A percentile compares a stretch with the other conserved stretches of the same genome.
Conservation (phyloP, 495 filamentous ascomycete genomes). For the Penicillium coffeae region DNA sequence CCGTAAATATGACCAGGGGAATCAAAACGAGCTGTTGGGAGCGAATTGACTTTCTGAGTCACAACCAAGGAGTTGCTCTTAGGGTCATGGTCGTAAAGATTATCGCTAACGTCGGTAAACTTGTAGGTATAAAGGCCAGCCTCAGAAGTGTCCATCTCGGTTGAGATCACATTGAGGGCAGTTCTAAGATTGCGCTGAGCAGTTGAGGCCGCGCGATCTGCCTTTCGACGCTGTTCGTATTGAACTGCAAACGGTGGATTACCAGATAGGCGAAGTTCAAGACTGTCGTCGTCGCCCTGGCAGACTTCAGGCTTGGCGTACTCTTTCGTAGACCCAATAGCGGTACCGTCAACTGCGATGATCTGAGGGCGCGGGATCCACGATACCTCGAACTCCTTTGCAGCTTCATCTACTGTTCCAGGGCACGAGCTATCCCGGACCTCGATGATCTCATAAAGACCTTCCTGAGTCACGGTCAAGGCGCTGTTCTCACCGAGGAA, state of each 20-base stretch:
- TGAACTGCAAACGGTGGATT: constrained; percentile 78
- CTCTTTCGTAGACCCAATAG: constrained; percentile 46
- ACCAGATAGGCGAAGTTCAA: constrained; percentile 76
- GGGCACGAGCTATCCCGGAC: constrained; percentile 75
- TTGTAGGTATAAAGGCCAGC: constrained; percentile 81
- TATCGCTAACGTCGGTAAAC: constrained; percentile 75
- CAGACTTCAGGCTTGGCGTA: constrained; percentile 77
- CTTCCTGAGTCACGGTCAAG: constrained; percentile 59
- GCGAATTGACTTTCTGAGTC: constrained; percentile 75
- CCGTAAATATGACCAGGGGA: constrained; percentile 93
- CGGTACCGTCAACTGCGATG: constrained; percentile 57
- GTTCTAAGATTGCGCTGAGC: constrained; percentile 62
- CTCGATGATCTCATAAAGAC: constrained; percentile 72
- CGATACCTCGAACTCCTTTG: constrained; percentile 69
- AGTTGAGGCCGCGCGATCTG: constrained; percentile 56
- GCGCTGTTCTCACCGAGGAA: constrained; percentile 65
- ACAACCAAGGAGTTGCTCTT: constrained; percentile 60
- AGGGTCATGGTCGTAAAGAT: constrained; percentile 73
- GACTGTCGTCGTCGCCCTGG: constrained; percentile 85
- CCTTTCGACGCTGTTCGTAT: constrained; percentile 71
- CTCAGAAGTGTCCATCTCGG: constrained; percentile 79
- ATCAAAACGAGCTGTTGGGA: constrained; percentile 73
- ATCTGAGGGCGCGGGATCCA: constrained; percentile 82
- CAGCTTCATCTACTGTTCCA: constrained; percentile 67
- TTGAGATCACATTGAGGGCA: constrained; percentile 63